These are phyloP conservation scores for Pseudophaeomoniella oleicola DNA, from an alignment of 2,329 filamentous ascomycete genomes.

Conservation along the genomic window DNA sequence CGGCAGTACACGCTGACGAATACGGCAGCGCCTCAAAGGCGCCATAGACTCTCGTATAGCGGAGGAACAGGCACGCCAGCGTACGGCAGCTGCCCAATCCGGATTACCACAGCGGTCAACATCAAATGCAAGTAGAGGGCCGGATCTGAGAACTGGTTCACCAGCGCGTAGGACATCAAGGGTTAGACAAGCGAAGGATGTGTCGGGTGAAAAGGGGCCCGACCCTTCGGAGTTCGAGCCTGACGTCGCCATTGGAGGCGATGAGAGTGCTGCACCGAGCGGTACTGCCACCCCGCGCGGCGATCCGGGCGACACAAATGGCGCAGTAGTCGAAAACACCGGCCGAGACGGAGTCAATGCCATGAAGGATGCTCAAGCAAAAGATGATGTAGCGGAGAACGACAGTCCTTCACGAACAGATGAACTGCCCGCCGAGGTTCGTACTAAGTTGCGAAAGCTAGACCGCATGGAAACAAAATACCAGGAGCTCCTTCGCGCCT, in stretches of 20 bases:
- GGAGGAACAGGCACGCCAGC: slow-evolving; percentile 77
- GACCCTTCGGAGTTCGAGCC: slow-evolving; percentile 81
- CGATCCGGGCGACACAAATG: slow-evolving; percentile 23
- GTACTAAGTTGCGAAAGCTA: slow-evolving; percentile 64
- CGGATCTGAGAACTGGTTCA: slow-evolving; percentile 17
- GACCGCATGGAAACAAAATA: slow-evolving; percentile 83
- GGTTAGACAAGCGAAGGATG: slow-evolving; percentile 20
- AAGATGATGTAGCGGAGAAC: slow-evolving; percentile 11
- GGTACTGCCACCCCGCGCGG: slow-evolving; percentile 44
- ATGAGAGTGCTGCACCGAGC: slow-evolving; percentile 45
- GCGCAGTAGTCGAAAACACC: slow-evolving; percentile 9
- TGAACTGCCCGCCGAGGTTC: slow-evolving; percentile 55
- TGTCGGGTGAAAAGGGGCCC: slow-evolving; percentile 41
- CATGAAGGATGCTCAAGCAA: no score
- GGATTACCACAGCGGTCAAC: slow-evolving; percentile 29
- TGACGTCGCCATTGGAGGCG: slow-evolving; percentile 75
- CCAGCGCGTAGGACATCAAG: slow-evolving; percentile 16
- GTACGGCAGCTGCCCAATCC: slow-evolving; percentile 28
- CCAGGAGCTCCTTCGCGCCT: slow-evolving; percentile 78
- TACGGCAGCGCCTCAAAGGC: slow-evolving; percentile 57
- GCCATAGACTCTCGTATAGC: slow-evolving; percentile 78
- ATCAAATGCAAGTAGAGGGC: slow-evolving; percentile 21
- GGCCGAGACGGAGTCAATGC: slow-evolving; percentile 12
- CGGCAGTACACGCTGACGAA: slow-evolving; percentile 1
- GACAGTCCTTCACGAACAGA: slow-evolving; percentile 12